phyloP scores from a whole-genome alignment of 257 asterid genomes.

The Solanum bulbocastanum region DNA sequence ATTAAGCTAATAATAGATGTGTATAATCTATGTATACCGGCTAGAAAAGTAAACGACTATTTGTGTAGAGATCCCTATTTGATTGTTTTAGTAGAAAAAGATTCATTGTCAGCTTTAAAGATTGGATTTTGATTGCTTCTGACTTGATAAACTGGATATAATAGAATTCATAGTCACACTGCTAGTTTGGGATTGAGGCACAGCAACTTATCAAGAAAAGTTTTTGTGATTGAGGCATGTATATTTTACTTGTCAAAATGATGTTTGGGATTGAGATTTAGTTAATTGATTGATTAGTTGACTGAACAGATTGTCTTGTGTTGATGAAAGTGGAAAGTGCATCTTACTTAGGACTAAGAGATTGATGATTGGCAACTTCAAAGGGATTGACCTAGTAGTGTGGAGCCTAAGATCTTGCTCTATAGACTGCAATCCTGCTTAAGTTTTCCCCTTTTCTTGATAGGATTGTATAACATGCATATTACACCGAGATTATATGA shows the following conservation, averaged over 20 bases:
- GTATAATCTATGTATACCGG: neutral
- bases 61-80: neutral
- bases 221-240: neutral
- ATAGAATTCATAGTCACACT: neutral
- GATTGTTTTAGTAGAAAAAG: neutral
- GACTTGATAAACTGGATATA: neutral
- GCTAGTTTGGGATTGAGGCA: neutral
- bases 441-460: neutral
- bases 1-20: neutral
- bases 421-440: neutral
- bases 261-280: neutral
- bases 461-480: neutral
- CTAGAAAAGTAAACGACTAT: neutral
- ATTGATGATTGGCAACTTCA: neutral
- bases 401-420: neutral
- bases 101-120: neutral
- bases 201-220: neutral
- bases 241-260: neutral
- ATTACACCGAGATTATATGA: neutral
- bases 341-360: neutral
- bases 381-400: neutral
- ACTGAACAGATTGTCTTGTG: neutral
- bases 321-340: neutral
- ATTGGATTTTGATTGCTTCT: neutral
- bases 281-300: neutral